phyloP scores from a whole-genome alignment of 1,284 basidiomycete genomes.

The Chalciporus piperatoides region DNA sequence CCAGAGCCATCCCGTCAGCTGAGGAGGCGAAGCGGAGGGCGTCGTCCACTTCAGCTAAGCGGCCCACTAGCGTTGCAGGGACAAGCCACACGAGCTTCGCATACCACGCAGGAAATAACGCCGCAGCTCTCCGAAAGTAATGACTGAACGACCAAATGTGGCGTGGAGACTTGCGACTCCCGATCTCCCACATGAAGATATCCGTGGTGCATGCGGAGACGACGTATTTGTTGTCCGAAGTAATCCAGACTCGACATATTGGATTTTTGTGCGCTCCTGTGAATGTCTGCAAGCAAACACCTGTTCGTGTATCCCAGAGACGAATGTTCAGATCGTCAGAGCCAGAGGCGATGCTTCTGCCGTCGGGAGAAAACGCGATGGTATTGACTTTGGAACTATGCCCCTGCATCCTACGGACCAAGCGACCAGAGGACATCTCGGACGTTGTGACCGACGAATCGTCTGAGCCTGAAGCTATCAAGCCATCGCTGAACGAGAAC shows the following conservation, averaged over 20 bases:
- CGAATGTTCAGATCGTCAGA: constrained; percentile 22
- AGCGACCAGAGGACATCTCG: constrained; percentile 9
- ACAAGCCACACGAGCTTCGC: constrained; percentile 13
- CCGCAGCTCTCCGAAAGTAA: constrained; percentile 10
- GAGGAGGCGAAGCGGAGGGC: constrained; percentile 10
- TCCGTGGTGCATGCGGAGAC: constrained; percentile 15
- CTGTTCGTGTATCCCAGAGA: constrained; percentile 25
- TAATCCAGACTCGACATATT: constrained; percentile 19
- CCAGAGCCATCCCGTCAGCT: constrained; percentile 12
- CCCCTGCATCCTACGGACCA: constrained; percentile 9
- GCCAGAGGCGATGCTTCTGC: constrained; percentile 17
- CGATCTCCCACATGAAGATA: constrained; percentile 15
- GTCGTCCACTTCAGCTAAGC: constrained; percentile 11
- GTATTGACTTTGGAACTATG: constrained; percentile 14
- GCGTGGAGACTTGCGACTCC: constrained; percentile 9
- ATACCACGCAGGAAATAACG: constrained; percentile 20
- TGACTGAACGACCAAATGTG: constrained; percentile 19
- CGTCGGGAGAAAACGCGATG: constrained; percentile 23
- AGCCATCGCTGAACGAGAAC: constrained; percentile 14
- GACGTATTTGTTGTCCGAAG: constrained; percentile 17
- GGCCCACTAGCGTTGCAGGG: constrained; percentile 7
- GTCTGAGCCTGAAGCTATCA: constrained; percentile 23
- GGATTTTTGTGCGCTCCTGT: constrained; percentile 15
- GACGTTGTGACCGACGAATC: constrained; percentile 19
- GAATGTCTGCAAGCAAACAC: constrained; percentile 17